These are phyloP conservation scores for Salvia hispanica DNA, from an alignment of 257 asterid genomes.

Conservation along the genomic window DNA sequence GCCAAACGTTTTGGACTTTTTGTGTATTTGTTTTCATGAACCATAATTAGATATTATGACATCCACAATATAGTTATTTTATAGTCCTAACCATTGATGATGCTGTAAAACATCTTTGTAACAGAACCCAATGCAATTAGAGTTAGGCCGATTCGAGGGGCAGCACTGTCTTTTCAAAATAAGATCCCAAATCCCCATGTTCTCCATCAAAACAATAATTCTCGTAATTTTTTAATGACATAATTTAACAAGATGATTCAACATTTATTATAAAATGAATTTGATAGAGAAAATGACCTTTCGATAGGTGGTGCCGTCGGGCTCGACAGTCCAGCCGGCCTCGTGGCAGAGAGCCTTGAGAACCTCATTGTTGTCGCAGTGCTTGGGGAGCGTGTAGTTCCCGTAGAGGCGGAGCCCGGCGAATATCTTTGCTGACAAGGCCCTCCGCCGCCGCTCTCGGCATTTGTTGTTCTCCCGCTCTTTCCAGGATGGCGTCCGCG, in stretches of 20 bases:
- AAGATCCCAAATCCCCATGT: too few relatives aligned
- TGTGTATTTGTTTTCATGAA: neutral
- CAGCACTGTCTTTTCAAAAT: too few relatives aligned
- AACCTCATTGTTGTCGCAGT: constrained; percentile 76
- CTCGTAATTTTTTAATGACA: too few relatives aligned
- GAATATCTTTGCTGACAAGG: constrained; percentile 70
- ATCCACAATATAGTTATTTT: too few relatives aligned
- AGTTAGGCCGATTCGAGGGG: too few relatives aligned
- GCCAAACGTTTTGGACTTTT: neutral
- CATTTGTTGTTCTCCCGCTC: constrained; percentile 82
- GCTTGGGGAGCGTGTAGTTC: constrained; percentile 64
- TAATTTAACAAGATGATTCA: too few relatives aligned
- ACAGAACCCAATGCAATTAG: too few relatives aligned
- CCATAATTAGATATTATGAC: neutral
- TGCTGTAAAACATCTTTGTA: too few relatives aligned
- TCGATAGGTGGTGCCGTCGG: constrained; percentile 76
- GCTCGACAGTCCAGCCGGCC: constrained; percentile 77
- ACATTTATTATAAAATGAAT: too few relatives aligned
- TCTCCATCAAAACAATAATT: too few relatives aligned
- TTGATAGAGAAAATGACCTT: constrained; percentile 37
- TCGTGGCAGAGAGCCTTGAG: constrained; percentile 75
- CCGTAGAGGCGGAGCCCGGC: constrained; percentile 72
- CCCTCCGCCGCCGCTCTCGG: constrained; percentile 72
- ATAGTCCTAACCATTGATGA: too few relatives aligned
- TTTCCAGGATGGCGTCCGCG: constrained; percentile 74